phyloP scores from a whole-genome alignment of 495 filamentous ascomycete genomes.

The Aspergillus cristatus region DNA sequence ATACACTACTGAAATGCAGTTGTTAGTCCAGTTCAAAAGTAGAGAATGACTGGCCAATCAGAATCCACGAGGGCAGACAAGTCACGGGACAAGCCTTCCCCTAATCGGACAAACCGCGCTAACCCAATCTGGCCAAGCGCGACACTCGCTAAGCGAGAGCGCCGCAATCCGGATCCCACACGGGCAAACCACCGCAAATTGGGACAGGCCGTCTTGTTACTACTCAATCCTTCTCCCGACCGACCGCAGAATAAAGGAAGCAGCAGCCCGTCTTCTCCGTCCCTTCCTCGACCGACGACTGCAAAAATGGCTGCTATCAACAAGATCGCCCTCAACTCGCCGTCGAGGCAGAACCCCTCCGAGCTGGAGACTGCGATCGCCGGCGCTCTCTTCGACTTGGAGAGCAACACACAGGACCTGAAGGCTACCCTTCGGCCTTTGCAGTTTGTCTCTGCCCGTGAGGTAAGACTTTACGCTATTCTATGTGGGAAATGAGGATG shows the following conservation, averaged over 20 bases:
- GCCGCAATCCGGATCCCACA: constrained; percentile 32
- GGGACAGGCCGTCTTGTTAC: too few species aligned
- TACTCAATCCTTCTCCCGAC: too few species aligned
- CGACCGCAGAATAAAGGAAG: constrained; percentile 19
- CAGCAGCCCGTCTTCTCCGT: constrained; percentile 5
- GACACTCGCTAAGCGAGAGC: constrained; percentile 32
- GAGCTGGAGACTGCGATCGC: constrained; percentile 94
- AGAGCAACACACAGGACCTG: constrained; percentile 95
- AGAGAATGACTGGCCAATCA: too few species aligned
- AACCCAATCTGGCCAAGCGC: constrained; percentile 19
- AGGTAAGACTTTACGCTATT: constrained; percentile 78
- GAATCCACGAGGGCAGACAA: constrained; percentile 15
- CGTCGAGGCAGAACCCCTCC: constrained; percentile 83
- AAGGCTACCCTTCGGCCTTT: constrained; percentile 86
- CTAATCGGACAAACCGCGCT: constrained; percentile 19
- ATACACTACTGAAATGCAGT: too few species aligned
- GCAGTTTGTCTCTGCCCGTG: constrained; percentile 93
- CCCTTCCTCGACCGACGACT: constrained; percentile 17
- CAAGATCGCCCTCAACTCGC: constrained; percentile 97
- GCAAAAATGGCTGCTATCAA: constrained; percentile 64
- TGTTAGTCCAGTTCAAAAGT: too few species aligned
- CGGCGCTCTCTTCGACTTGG: constrained; percentile 90
- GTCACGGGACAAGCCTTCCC: constrained; percentile 29
- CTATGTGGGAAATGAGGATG: too few species aligned
- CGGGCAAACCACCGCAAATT: too few species aligned